A percentile compares a stretch with the other conserved stretches of the same genome.
Evolutionary conservation across 208 protist species (phyloP).

Genomic region (Naegleria fowleri): DNA sequence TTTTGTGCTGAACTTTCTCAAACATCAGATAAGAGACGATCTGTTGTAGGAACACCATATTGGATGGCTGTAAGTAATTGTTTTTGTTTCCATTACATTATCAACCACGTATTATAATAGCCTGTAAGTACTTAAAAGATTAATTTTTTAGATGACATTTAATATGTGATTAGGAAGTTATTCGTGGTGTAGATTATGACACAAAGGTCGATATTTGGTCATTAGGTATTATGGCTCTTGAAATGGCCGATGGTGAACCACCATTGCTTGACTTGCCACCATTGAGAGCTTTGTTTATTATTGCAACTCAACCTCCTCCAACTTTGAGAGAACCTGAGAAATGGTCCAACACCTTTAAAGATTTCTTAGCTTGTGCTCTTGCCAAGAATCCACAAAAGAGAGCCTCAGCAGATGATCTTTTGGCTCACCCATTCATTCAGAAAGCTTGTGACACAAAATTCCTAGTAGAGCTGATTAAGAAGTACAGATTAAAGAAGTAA

Average conservation of each 20-base stretch:
- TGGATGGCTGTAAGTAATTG: conserved; percentile 10
- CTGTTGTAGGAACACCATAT: conserved; percentile 63
- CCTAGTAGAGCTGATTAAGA: conserved; percentile 16
- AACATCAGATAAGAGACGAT: conserved; percentile 38
- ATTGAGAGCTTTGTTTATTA: conserved; percentile 34
- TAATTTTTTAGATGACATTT: background rate
- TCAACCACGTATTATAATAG: background rate
- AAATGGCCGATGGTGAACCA: conserved; percentile 53
- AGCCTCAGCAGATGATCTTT: conserved; percentile 33
- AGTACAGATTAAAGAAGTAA: conserved; percentile 20
- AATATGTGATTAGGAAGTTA: conserved; percentile 43
- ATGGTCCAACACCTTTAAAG: conserved; percentile 28
- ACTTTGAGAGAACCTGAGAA: conserved; percentile 29
- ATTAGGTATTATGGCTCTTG: conserved; percentile 56
- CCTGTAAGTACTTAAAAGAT: background rate
- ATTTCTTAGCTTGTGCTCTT: conserved; percentile 39
- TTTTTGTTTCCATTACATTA: background rate
- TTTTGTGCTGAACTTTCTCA: conserved; percentile 43
- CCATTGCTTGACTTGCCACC: conserved; percentile 46
- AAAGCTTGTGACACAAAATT: conserved; percentile 13
- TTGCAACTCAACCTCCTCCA: conserved; percentile 35
- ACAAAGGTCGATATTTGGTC: conserved; percentile 57
- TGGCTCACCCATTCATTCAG: conserved; percentile 39
- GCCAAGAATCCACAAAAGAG: conserved; percentile 40
- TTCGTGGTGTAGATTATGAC: conserved; percentile 50